A percentile compares a stretch with the other conserved stretches of the same genome.
Conservation (phyloP, 495 filamentous ascomycete genomes). For the Annulohypoxylon stygium region DNA sequence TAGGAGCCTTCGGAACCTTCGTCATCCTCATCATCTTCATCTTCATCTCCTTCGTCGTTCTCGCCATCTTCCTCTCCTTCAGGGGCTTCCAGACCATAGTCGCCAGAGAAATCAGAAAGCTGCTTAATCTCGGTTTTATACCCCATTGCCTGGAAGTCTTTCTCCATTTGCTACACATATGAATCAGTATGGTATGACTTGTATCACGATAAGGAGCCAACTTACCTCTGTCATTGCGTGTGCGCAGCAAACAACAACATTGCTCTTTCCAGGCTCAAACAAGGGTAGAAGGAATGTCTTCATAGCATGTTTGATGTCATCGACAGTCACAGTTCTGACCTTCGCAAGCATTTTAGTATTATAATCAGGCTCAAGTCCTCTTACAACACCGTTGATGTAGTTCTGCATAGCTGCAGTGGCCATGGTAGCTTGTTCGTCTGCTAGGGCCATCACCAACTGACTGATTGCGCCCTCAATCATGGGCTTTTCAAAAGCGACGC, state of each 20-base stretch:
- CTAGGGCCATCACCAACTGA: constrained; percentile 83
- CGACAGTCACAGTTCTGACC: constrained; percentile 79
- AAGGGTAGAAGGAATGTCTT: constrained; percentile 80
- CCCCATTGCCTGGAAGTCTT: constrained; percentile 76
- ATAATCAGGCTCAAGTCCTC: constrained; percentile 82
- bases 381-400: constrained; percentile 84
- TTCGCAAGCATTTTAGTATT: constrained; percentile 78
- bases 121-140: constrained; percentile 82
- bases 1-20: constrained; percentile 58
- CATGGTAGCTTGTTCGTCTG: constrained; percentile 88
- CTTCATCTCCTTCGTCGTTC: constrained; percentile 69
- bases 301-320: constrained; percentile 82
- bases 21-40: constrained; percentile 57
- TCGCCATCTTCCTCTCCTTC: constrained; percentile 76
- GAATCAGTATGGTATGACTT: constrained; percentile 31
- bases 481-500: constrained; percentile 77
- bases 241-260: constrained; percentile 90
- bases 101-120: constrained; percentile 88
- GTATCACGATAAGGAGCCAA: constrained; percentile 24
- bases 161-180: constrained; percentile 72
- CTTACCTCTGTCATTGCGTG: constrained; percentile 85
- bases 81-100: constrained; percentile 85
- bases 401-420: constrained; percentile 80
- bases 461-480: constrained; percentile 92
- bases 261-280: constrained; percentile 80